These are phyloP conservation scores for Thermoascus crustaceus DNA, from an alignment of 2,329 filamentous ascomycete species.

Conservation along the genomic window DNA sequence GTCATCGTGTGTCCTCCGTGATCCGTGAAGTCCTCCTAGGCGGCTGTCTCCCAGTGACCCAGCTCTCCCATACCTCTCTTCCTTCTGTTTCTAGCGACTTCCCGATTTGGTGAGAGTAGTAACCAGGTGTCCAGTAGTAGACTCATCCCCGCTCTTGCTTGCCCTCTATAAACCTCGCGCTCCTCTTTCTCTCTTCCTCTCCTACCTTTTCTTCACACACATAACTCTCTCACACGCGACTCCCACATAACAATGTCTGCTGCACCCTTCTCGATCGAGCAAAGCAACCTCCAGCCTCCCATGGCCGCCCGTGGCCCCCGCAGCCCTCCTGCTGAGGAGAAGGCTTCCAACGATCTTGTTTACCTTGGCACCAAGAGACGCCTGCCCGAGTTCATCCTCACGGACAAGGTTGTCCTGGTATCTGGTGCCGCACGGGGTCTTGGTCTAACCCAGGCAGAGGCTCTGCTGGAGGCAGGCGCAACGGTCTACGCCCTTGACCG, in stretches of 20 bases:
- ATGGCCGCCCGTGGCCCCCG: constrained; percentile 12
- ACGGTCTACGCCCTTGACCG: constrained; percentile 42
- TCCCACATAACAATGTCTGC: constrained; percentile 20
- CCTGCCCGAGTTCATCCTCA: constrained; percentile 68
- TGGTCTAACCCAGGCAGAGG: constrained; percentile 66
- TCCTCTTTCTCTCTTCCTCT: no score
- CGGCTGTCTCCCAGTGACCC: neutral
- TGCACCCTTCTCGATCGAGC: constrained; percentile 28
- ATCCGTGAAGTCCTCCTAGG: neutral
- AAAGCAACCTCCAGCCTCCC: constrained; percentile 14
- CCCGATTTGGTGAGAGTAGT: neutral
- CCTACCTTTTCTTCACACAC: neutral
- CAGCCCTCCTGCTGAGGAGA: constrained; percentile 19
- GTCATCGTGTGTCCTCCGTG: no score
- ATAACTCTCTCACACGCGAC: neutral
- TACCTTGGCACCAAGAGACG: constrained; percentile 26
- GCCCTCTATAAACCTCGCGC: no score
- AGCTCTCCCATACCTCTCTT: neutral
- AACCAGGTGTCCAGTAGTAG: neutral
- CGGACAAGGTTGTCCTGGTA: constrained; percentile 61
- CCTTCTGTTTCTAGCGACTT: neutral
- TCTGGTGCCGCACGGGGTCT: constrained; percentile 65
- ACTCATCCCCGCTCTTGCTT: no score
- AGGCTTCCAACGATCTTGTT: constrained; percentile 12
- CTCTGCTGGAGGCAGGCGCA: constrained; percentile 66